Conservation (phyloP, 2,329 filamentous ascomycete genomes). For the Fusarium sambucinum region DNA sequence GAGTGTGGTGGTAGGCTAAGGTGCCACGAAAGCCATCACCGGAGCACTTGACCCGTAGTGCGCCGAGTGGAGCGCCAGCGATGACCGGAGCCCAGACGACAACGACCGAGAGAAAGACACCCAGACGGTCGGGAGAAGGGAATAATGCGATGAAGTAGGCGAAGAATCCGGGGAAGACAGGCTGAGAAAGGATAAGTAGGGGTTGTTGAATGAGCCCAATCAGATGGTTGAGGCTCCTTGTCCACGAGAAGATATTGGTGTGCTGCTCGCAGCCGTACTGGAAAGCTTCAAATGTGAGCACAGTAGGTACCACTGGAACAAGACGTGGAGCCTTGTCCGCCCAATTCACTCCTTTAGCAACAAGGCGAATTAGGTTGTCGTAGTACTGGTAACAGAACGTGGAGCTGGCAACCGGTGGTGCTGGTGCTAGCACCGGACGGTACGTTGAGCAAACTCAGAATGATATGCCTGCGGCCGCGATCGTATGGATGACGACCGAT, state of each 20-base stretch:
- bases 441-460: constrained; percentile 42
- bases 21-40: constrained; percentile 54
- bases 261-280: constrained; percentile 39
- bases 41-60: constrained; percentile 47
- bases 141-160: constrained; percentile 41
- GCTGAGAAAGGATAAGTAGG: constrained; percentile 47
- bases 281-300: constrained; percentile 31
- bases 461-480: constrained; percentile 48
- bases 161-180: constrained; percentile 41
- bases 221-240: constrained; percentile 35
- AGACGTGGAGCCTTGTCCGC: constrained; percentile 39
- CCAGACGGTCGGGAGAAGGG: constrained; percentile 41
- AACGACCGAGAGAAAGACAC: constrained; percentile 40
- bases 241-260: constrained; percentile 39
- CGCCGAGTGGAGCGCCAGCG: constrained; percentile 47
- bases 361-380: constrained; percentile 37
- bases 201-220: constrained; percentile 34
- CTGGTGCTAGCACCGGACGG: constrained; percentile 32
- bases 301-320: constrained; percentile 24
- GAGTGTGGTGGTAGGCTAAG: constrained; percentile 51
- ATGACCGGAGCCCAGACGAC: constrained; percentile 40
- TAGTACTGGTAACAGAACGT: constrained; percentile 42
- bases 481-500: constrained; percentile 48
- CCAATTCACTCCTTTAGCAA: constrained; percentile 33
- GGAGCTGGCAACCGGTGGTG: constrained; percentile 28